A percentile compares a stretch with the other conserved stretches of the same genome.
These are phyloP conservation scores for Moniliophthora roreri DNA, from an alignment of 1,284 basidiomycete species.

Conservation along the genomic window DNA sequence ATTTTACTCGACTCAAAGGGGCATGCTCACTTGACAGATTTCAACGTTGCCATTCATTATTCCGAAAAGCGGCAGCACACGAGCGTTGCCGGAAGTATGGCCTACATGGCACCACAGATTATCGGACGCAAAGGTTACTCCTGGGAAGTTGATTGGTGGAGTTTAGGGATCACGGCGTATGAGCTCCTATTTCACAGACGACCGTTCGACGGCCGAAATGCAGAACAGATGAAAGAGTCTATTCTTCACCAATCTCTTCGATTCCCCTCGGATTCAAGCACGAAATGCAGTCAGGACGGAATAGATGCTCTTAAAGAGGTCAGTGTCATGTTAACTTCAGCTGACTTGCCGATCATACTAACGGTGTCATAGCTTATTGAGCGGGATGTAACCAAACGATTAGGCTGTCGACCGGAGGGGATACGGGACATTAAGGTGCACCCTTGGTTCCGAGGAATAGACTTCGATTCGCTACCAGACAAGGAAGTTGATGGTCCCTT, in stretches of 20 bases:
- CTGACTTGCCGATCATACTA: conserved; percentile 17
- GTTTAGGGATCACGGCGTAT: conserved; percentile 86
- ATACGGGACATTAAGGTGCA: conserved; percentile 79
- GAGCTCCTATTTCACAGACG: conserved; percentile 87
- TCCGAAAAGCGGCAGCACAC: conserved; percentile 85
- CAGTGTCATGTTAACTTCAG: conserved; percentile 24
- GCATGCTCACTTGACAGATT: conserved; percentile 96
- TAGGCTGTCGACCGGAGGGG: conserved; percentile 78
- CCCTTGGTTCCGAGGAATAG: conserved; percentile 81
- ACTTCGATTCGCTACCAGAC: conserved; percentile 78
- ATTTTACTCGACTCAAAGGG: conserved; percentile 90
- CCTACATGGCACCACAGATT: conserved; percentile 98
- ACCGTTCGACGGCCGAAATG: conserved; percentile 87
- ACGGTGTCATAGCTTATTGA: conserved; percentile 70
- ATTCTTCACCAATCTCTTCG: conserved; percentile 70
- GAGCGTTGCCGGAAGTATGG: conserved; percentile 95
- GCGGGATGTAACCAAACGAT: conserved; percentile 74
- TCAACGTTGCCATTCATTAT: conserved; percentile 98
- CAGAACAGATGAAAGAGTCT: conserved; percentile 80
- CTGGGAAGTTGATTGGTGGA: conserved; percentile 95
- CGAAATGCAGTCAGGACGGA: conserved; percentile 43
- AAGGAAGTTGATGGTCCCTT: conserved; percentile 86
- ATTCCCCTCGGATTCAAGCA: conserved; percentile 58
- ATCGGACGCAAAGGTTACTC: conserved; percentile 79
- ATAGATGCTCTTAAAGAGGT: conserved; percentile 50